Conservation (phyloP, 768 basidiomycete genomes). For the Amanita molliuscula region DNA sequence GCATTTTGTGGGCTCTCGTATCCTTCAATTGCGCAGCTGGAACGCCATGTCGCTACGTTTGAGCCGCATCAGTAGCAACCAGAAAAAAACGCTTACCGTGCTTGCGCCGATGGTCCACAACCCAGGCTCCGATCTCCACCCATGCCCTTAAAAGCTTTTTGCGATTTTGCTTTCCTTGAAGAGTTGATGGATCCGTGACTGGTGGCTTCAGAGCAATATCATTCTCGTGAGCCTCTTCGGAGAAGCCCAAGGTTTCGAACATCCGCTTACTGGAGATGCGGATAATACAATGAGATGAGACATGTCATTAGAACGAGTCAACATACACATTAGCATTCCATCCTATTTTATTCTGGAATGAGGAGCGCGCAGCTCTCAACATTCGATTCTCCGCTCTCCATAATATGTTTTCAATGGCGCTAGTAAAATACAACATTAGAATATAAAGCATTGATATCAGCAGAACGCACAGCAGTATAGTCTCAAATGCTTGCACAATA, state of each 20-base stretch:
- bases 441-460: background rate
- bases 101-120: conserved; percentile 43
- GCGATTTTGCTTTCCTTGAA: conserved; percentile 39
- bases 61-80: conserved; percentile 1
- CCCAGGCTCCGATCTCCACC: conserved; percentile 67
- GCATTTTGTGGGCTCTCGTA: conserved; percentile 25
- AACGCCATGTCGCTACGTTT: conserved; percentile 1
- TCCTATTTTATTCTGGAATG: conserved; percentile 56
- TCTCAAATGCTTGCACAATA: conserved; percentile 52
- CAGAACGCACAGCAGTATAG: conserved; percentile 48
- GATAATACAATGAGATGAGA: conserved; percentile 2
- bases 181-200: conserved; percentile 32
- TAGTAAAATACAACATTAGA: conserved; percentile 16
- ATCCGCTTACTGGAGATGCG: conserved; percentile 26
- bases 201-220: conserved; percentile 48
- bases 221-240: conserved; percentile 22
- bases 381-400: conserved; percentile 60
- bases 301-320: background rate
- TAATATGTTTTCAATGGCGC: conserved; percentile 65
- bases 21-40: conserved; percentile 39
- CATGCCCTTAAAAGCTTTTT: conserved; percentile 67
- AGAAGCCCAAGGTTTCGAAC: conserved; percentile 34
- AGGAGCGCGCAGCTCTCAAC: conserved; percentile 40
- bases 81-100: conserved; percentile 24
- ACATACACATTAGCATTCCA: conserved; percentile 53